Conservation (phyloP, 2,329 filamentous ascomycete genomes). For the Pseudogymnoascus sp. region DNA sequence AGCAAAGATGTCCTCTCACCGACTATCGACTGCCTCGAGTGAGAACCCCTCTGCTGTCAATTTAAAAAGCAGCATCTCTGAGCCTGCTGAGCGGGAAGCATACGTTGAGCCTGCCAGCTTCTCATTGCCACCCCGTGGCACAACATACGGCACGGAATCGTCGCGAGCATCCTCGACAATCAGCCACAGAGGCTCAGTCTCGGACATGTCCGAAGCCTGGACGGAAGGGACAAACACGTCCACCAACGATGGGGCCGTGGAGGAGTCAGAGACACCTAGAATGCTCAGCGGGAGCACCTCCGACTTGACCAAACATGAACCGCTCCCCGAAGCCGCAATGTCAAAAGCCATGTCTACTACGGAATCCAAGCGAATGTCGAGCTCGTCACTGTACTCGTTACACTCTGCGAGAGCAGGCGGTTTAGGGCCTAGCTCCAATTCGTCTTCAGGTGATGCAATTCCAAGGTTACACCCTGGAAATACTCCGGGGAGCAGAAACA, state of each 20-base stretch:
- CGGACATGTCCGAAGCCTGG: constrained; percentile 35
- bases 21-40: constrained; percentile 1
- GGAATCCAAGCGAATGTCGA: constrained; percentile 59
- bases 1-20: constrained; percentile 1
- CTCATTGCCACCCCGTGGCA: constrained; percentile 14
- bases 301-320: constrained; percentile 20
- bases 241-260: constrained; percentile 36
- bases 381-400: constrained; percentile 65
- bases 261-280: constrained; percentile 43
- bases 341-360: constrained; percentile 41
- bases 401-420: constrained; percentile 45
- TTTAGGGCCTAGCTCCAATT: constrained; percentile 42
- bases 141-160: constrained; percentile 30
- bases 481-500: constrained; percentile 16
- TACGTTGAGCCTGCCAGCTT: not conserved
- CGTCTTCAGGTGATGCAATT: constrained; percentile 42
- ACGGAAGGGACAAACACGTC: constrained; percentile 30
- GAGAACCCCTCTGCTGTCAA: not conserved
- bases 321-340: constrained; percentile 42
- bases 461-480: constrained; percentile 18
- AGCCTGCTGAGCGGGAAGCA: not conserved
- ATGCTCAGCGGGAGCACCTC: constrained; percentile 31
- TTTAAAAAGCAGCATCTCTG: not conserved
- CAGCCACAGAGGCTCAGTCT: constrained; percentile 28
- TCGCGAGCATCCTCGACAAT: constrained; percentile 25